phyloP scores from a whole-genome alignment of 208 protist genomes.

The Acanthamoeba royreba region DNA sequence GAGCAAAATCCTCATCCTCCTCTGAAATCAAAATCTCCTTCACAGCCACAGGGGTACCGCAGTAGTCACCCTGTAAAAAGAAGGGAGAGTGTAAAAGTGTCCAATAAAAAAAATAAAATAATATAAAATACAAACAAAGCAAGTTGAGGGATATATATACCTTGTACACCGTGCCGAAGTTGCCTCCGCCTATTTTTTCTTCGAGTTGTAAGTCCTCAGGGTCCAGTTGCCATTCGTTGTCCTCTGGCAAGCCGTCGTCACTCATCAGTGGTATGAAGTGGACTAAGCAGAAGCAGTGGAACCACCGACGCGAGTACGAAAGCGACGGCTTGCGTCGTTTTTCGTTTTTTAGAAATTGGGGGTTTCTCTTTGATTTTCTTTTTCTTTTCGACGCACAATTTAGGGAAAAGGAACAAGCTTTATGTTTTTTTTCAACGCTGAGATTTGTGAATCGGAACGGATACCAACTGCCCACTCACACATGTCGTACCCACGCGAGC shows the following conservation, averaged over 20 bases:
- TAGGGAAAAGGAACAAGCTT: background rate
- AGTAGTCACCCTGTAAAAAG: background rate
- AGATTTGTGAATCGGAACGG: no score
- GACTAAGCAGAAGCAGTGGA: background rate
- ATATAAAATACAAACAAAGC: background rate
- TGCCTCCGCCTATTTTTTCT: background rate
- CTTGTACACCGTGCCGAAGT: background rate
- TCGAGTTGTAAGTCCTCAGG: background rate
- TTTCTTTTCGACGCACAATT: background rate
- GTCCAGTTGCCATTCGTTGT: background rate
- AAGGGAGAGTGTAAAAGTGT: no score
- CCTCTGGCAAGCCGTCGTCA: slow-evolving; percentile 9
- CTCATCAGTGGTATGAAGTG: background rate
- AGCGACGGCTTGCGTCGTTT: background rate
- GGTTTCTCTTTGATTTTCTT: background rate
- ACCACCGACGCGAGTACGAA: background rate
- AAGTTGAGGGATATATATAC: background rate
- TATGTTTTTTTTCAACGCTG: no score
- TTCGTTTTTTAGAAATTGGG: background rate
- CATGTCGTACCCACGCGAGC: no score
- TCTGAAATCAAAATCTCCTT: background rate
- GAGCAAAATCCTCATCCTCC: background rate
- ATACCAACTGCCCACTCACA: no score
- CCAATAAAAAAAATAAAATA: no score
- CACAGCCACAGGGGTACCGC: background rate